phyloP scores from a whole-genome alignment of 106 monocot genomes.

The Allium fistulosum region DNA sequence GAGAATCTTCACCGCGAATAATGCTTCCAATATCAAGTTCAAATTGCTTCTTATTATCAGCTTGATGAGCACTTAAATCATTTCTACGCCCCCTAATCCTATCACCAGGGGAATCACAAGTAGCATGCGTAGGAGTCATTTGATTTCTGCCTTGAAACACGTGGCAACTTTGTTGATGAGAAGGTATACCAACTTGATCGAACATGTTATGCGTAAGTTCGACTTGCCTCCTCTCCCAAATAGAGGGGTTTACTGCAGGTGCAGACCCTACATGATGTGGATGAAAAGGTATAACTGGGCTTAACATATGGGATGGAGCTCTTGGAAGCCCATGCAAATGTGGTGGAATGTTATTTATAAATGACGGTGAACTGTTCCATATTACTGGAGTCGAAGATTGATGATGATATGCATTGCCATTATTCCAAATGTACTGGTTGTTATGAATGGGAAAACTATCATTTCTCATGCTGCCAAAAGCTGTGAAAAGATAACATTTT shows the following conservation, averaged over 20 bases:
- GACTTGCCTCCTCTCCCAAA: constrained; percentile 47
- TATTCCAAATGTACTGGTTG: constrained; percentile 54
- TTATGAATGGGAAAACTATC: constrained; percentile 63
- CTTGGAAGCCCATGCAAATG: constrained; percentile 59
- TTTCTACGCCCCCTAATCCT: constrained; percentile 52
- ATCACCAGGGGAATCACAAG: constrained; percentile 45
- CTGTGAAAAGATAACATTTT: constrained; percentile 15
- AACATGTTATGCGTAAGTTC: constrained; percentile 29
- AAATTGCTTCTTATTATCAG: constrained; percentile 83
- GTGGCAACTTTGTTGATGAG: constrained; percentile 53
- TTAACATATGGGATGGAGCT: constrained; percentile 55
- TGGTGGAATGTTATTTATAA: constrained; percentile 27
- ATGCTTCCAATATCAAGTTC: constrained; percentile 91
- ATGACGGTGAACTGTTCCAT: constrained; percentile 55
- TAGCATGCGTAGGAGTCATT: constrained; percentile 24
- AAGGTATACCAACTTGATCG: constrained; percentile 40
- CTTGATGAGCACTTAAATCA: constrained; percentile 44
- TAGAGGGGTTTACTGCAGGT: constrained; percentile 50
- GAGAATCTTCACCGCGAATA: constrained; percentile 56
- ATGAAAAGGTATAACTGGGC: constrained; percentile 27
- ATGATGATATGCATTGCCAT: constrained; percentile 34
- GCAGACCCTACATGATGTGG: constrained; percentile 83
- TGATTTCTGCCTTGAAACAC: constrained; percentile 67
- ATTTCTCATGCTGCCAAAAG: constrained; percentile 40
- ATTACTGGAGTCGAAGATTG: constrained; percentile 21